Base-by-base conservation (phyloP, 2,329 filamentous ascomycete genomes). In the Fusarium sororula region DNA sequence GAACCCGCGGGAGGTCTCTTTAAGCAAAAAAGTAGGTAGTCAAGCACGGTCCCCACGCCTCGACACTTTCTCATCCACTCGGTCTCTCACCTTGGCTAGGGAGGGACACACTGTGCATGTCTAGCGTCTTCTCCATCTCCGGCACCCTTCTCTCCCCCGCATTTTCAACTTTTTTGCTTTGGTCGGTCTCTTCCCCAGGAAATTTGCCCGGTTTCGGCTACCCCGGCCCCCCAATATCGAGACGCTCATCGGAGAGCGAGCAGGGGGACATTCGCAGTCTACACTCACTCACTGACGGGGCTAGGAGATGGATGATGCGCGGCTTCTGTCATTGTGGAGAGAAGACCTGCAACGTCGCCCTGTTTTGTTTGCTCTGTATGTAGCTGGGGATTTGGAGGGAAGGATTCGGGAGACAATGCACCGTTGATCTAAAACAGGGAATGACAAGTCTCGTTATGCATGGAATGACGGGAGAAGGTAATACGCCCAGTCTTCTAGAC, bases 41-140 rank as follows among this genome's bases (percentile, higher is more conserved):
- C 24, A 45, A 26, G 35, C 35, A 55, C 35, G 24, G 51, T 41
- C 51, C 35, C 24, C 24, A n/a, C 35, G 9, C 20, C 51, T 39
- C 5, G 51, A 54, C 35, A n/a, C 35, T 32, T 35, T 63, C 55
- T 35, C 48, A 42, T 35, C 59, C 37, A 70, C 37, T 44, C 38
- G 10, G 24, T 28, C 15, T n/a, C 35, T 71, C 48, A 65, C 57
- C 38, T 24, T 41, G 63, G 58, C 59, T 71, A 75, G 72, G 72
- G 68, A 73, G 53, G 57, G 47, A 75, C 72, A 74, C 70, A 54
- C 61, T 54, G 68, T 72, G 72, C 72, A 74, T 74, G 28, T 38
- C 50, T 74, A 74, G 71, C 58, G 58, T 17, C 7, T 37, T 60
- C 55, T 71, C 42, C 58, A 58, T 64, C 54, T 72, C 62, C 32